A percentile compares a stretch with the other conserved stretches of the same genome.
Conservation (phyloP, 129 eudicot genomes). For the Flaveria trinervia region DNA sequence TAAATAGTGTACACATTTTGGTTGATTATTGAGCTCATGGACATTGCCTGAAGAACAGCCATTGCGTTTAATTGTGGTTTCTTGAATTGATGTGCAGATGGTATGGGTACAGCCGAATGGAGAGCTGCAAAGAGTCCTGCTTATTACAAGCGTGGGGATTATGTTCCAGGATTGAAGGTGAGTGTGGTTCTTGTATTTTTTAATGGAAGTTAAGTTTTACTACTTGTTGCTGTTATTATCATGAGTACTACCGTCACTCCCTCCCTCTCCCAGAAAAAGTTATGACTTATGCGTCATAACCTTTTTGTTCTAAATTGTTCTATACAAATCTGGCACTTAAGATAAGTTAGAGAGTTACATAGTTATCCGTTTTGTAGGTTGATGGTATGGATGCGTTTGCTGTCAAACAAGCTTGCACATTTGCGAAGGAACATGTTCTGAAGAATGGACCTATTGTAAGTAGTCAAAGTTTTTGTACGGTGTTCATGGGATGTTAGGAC, state of each 20-base stretch:
- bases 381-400: slow-evolving; percentile 99
- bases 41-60: not conserved
- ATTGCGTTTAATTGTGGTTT: slow-evolving; percentile 11
- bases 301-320: not conserved
- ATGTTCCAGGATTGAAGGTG: slow-evolving; percentile 99
- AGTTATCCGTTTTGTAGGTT: slow-evolving; percentile 48
- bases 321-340: not conserved
- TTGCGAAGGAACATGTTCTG: slow-evolving; percentile 92
- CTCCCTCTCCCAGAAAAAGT: not conserved
- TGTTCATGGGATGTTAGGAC: not conserved
- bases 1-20: not conserved
- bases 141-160: slow-evolving; percentile 97
- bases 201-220: not conserved
- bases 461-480: slow-evolving; percentile 8
- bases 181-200: not conserved
- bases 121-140: slow-evolving; percentile 97
- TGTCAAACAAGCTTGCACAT: slow-evolving; percentile 96
- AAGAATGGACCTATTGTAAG: slow-evolving; percentile 98
- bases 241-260: not conserved
- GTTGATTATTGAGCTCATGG: not conserved
- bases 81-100: slow-evolving; percentile 61
- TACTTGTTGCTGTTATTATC: not conserved
- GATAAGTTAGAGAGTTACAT: not conserved
- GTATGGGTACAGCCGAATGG: slow-evolving; percentile 99
- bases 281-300: not conserved